phyloP scores from a whole-genome alignment of 495 filamentous ascomycete species.

The Barbatosphaeria neglecta region DNA sequence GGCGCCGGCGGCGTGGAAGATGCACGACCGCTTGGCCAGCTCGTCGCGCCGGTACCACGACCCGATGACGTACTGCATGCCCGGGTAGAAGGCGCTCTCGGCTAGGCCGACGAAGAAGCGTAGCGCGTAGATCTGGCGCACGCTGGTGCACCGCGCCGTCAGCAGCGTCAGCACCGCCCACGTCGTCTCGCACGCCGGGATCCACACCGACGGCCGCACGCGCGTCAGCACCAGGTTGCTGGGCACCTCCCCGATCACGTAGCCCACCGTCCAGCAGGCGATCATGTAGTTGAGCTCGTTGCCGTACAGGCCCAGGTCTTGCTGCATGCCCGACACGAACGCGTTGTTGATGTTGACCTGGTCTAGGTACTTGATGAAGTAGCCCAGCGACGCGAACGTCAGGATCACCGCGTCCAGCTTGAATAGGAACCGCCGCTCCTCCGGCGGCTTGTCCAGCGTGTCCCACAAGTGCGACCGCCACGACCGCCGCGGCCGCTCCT shows the following conservation, averaged over 20 bases:
- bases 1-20: conserved; percentile 46
- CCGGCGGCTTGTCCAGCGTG: conserved; percentile 47
- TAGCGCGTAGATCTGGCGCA: conserved; percentile 41
- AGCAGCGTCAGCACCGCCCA: conserved; percentile 45
- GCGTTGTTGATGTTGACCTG: conserved; percentile 29
- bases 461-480: conserved; percentile 44
- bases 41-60: conserved; percentile 44
- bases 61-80: conserved; percentile 38
- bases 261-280: conserved; percentile 50
- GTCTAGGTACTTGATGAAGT: conserved; percentile 33
- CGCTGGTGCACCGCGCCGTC: conserved; percentile 32
- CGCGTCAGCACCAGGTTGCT: conserved; percentile 30
- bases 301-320: conserved; percentile 45
- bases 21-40: conserved; percentile 49
- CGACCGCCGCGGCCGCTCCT: conserved; percentile 15
- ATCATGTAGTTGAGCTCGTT: conserved; percentile 41
- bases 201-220: conserved; percentile 45
- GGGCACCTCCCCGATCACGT: conserved; percentile 52
- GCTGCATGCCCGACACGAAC: conserved; percentile 46
- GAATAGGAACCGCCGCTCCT: conserved; percentile 47
- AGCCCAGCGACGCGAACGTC: conserved; percentile 26
- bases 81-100: conserved; percentile 33
- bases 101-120: conserved; percentile 48
- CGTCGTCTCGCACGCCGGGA: conserved; percentile 43
- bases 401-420: conserved; percentile 48